Evolutionary conservation across 2,329 filamentous ascomycete genomes (phyloP), one percentile per base, ranked within the genome.

Genomic region (Fusarium pininemorale): DNA sequence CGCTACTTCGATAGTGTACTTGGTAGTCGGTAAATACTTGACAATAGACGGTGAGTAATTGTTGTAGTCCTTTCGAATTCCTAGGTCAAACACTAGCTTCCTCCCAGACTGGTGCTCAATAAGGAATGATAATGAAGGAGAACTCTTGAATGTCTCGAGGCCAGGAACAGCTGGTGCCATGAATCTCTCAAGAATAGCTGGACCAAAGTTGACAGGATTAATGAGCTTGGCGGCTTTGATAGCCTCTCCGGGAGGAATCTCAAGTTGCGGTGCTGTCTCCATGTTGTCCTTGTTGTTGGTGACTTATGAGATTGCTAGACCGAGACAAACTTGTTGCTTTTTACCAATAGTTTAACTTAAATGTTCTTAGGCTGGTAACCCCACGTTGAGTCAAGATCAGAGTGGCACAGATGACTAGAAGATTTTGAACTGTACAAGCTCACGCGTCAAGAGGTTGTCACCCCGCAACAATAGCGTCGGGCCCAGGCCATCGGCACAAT

Each of bases 131-230:
- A 79, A 68, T 1, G 79, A 81, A 16, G 79, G 79, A 0, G 66
- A 69, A 3, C 70, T 77, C 13, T 77, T 74, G 69, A 81, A 81
- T 12, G 73, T 81, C 8, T 83, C 80, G 2, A 83, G 71, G 0
- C 80, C 81, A 11, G 81, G 80, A 2, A 84, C 80, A 8, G 78
- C 72, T 3, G 83, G 83, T 6, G 75, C 81, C 82, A 84, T 84
- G 59, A 84, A 84, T 12, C 83, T 76, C 7, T 81, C 70, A 14
- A 84, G 69, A 30, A 83, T 79, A 10, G 83, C 80, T 7, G 83
- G 83, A 1, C 83, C 82, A 61, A 84, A 84, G 37, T 83, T 83
- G 28, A 82, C 81, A 0, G 83, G 78, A 51, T 83, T 83, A 35
- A 84, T 83, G 44, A 84, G 72, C 63, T 75, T 81, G 28, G 82